These are phyloP conservation scores for Perkinsus chesapeaki DNA, from an alignment of 169 alveolate genomes.

Conservation along the genomic window DNA sequence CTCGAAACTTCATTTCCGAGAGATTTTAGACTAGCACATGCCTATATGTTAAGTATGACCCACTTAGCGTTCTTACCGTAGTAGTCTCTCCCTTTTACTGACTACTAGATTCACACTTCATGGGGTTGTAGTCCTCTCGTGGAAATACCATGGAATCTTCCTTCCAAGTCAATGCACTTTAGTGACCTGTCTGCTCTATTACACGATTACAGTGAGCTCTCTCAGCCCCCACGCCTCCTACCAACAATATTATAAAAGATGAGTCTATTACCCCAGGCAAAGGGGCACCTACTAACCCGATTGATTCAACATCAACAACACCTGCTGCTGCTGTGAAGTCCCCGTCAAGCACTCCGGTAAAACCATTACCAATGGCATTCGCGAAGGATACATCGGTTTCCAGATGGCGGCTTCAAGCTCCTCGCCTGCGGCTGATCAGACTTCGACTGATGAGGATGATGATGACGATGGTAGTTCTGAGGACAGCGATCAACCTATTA, in stretches of 20 bases:
- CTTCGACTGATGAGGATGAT: not conserved
- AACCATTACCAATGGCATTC: no score
- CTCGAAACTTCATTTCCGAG: no score
- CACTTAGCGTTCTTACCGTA: no score
- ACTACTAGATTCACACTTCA: no score
- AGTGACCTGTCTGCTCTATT: not conserved
- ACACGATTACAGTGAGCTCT: not conserved
- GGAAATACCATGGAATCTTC: no score
- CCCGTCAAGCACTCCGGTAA: not conserved
- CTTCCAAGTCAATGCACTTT: not conserved
- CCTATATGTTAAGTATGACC: no score
- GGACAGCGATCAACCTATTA: not conserved
- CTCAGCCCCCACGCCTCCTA: not conserved
- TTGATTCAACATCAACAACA: not conserved
- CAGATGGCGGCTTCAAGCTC: not conserved
- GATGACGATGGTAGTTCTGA: not conserved
- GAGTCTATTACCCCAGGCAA: not conserved
- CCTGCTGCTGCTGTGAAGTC: not conserved
- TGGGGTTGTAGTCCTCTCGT: not conserved
- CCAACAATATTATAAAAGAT: not conserved
- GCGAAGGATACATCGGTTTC: no score
- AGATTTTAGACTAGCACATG: no score
- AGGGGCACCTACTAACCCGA: not conserved
- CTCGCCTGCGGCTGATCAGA: not conserved
- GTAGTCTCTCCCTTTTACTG: no score